Evolutionary conservation across 2,329 filamentous ascomycete species (phyloP), one percentile per base, ranked within the genome.

Genomic region (Diaporthe helianthi): DNA sequence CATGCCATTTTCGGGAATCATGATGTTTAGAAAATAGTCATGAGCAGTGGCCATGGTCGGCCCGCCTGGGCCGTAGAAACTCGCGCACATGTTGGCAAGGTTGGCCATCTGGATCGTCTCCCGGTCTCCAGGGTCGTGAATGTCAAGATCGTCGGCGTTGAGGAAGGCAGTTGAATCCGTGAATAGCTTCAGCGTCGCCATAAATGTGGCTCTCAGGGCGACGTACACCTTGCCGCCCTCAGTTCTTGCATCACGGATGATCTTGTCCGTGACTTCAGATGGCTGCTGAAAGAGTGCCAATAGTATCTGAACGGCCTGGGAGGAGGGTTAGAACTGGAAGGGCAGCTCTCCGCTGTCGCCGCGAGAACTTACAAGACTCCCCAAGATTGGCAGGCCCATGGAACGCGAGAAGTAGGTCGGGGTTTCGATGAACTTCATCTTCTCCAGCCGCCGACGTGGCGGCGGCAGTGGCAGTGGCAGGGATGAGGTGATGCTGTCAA

Each of bases 71-170:
- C 70, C 70, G 26, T 71, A 71, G 13, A 71, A 71, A 13, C 52
- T 65, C 7, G 70, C 64, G 29, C 68, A 72, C 44, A 85, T 80
- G 46, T 83, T 82, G 3, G 84, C 83, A 68, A 87, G 77, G 69
- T 87, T 86, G 12, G 82, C 80, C 72, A 86, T 78, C 49, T 83
- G 81, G 26, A 86, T 78, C 2, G 79, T 80, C 70, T 80, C 79
- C 53, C 78, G 76, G 70, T 80, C 79, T 10, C 78, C 78, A 10
- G 76, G 74, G 64, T 81, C 79, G 67, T 76, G 77, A 52, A 82
- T 80, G 8, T 80, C 79, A 2, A 81, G 74, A 51, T 81, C 79
- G 55, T 80, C 79, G 3, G 78, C 74, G 22, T 76, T 77, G 6
- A 81, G 73, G 0, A 80, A 73, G 0, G 75, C 73, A 0, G 75